Conservation (phyloP, 495 filamentous ascomycete species). For the Durotheca rogersii region DNA sequence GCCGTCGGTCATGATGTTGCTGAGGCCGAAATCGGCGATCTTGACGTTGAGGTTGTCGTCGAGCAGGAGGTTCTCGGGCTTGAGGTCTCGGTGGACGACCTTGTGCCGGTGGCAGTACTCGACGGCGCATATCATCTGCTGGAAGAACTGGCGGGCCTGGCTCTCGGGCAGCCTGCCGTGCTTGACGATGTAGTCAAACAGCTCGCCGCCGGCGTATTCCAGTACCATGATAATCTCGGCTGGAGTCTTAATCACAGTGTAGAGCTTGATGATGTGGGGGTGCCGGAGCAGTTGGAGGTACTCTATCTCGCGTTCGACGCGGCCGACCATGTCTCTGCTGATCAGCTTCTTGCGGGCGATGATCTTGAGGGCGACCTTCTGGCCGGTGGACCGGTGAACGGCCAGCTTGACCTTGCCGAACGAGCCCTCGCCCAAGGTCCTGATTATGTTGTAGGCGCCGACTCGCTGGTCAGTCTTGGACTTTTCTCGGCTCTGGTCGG, state of each 20-base stretch:
- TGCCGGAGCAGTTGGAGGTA: constrained; percentile 94
- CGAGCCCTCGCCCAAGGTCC: constrained; percentile 90
- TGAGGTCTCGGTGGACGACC: constrained; percentile 96
- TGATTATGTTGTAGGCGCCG: constrained; percentile 85
- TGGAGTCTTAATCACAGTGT: constrained; percentile 92
- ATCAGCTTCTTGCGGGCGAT: constrained; percentile 93
- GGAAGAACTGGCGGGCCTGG: constrained; percentile 92
- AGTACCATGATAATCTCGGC: constrained; percentile 98
- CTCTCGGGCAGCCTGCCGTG: constrained; percentile 86
- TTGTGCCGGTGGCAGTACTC: constrained; percentile 99
- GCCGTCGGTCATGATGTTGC: constrained; percentile 99
- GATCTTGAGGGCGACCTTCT: constrained; percentile 96
- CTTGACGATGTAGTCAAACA: constrained; percentile 96
- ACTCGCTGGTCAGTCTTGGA: constrained; percentile 71
- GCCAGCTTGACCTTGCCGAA: constrained; percentile 99
- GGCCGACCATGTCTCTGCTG: constrained; percentile 92
- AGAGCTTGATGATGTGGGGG: constrained; percentile 98
- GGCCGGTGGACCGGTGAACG: constrained; percentile 81
- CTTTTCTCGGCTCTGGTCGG: constrained; percentile 43
- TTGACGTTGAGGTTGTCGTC: constrained; percentile 96
- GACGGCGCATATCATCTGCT: constrained; percentile 98
- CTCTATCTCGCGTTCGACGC: constrained; percentile 96
- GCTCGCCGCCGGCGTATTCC: constrained; percentile 92
- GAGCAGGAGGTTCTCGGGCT: constrained; percentile 94
- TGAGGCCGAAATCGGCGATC: constrained; percentile 97